A percentile compares a stretch with the other conserved stretches of the same genome.
These are phyloP conservation scores for Cyclotella cryptica DNA, from an alignment of 108 stramenopile genomes.

Conservation along the genomic window DNA sequence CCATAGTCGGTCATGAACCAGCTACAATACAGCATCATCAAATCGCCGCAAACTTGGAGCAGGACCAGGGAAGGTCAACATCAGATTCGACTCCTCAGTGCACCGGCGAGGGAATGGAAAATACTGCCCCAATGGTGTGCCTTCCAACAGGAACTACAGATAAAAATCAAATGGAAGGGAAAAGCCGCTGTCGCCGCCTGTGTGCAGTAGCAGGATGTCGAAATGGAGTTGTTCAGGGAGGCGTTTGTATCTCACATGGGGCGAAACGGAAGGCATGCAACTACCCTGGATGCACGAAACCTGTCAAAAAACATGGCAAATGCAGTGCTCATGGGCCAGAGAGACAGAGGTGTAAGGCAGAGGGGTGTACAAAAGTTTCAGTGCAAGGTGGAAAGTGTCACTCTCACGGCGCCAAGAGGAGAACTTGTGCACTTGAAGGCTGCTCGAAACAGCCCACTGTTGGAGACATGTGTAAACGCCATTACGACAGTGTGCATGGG, in stretches of 20 bases:
- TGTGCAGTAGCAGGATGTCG: conserved; percentile 72
- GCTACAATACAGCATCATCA: too few species aligned
- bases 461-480: conserved; percentile 88
- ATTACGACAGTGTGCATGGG: conserved; percentile 65
- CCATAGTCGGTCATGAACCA: too few species aligned
- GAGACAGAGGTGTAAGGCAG: conserved; percentile 78
- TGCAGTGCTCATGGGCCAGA: conserved; percentile 91
- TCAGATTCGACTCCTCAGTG: too few species aligned
- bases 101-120: too few species aligned
- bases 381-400: conserved; percentile 89
- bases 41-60: too few species aligned
- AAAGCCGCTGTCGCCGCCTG: conserved; percentile 79
- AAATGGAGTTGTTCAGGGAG: conserved; percentile 91
- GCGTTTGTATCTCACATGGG: conserved; percentile 85
- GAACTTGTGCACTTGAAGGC: conserved; percentile 66
- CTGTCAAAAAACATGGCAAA: conserved; percentile 86
- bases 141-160: too few species aligned
- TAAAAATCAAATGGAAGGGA: background rate
- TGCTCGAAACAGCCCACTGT: conserved; percentile 89
- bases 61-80: too few species aligned
- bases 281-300: conserved; percentile 83
- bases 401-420: conserved; percentile 90
- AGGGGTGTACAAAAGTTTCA: conserved; percentile 81
- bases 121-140: too few species aligned
- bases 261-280: conserved; percentile 86